Base-by-base conservation (phyloP, 164 flowering plant species). In the Aristolochia contorta region DNA sequence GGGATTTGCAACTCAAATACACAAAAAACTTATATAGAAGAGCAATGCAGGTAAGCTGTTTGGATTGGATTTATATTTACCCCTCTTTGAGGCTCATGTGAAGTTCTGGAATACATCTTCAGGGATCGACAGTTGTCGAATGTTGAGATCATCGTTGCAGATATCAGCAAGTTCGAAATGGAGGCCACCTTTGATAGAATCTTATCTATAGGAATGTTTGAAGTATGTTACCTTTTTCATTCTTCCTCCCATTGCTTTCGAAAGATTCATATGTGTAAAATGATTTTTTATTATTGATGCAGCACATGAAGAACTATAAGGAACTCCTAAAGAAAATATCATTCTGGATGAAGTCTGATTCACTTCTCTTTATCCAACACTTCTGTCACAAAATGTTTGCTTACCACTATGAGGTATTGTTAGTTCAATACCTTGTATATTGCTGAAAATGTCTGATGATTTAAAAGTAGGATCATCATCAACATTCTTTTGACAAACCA, bases 221-320 rank as follows among this genome's bases (percentile, higher is more conserved):
- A 92, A 93, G 98, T 86, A 63, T 56, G 3, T 37, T 1, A 37
- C 43, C 43, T 27, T 27, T 27, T 37, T 10, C 43, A 37, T 8
- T 37, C 1, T 37, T 37, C 43, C 1, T 37, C 43, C 10, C 12
- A 37, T 3, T 3, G 43, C 43, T 37, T 7, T 37, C 43, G 3
- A 10, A 37, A 37, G 43, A 10, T 37, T 37, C 43, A 37, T 37
- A 8, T n/a, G 18, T 33, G 19, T 47, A 19, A 8, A 30, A 58
- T 33, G 25, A 2, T 43, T 58, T 37, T 62, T 41, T 14, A 12
- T 19, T 62, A 12, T 19, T 62, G 12, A 8, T 18, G 46, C 80
- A 92, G 98, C 96, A 92, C 64, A 92, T 92, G 96, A 89, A 92
- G 79, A 92, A 93, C 74, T 93, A 93, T 59, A 63, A 78, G 63